Percentiles rank a stretch among this genome's conserved stretches.
Evolutionary conservation across 148 eudicot genomes (phyloP).

Genomic region (Rhododendron mucronatum): DNA sequence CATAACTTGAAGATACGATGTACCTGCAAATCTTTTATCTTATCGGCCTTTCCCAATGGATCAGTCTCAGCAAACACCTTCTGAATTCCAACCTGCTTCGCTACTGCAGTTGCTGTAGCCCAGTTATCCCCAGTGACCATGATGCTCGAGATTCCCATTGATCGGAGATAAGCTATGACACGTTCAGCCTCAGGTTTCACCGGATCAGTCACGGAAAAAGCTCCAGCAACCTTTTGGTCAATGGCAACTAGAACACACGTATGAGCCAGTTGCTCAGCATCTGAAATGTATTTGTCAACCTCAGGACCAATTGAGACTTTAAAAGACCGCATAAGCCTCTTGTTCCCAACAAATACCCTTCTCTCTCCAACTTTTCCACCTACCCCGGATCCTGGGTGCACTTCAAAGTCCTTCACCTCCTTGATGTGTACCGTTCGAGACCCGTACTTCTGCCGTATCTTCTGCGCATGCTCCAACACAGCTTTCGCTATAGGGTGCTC

Average conservation of each 20-base stretch:
- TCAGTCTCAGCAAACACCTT: slow-evolving; percentile 89
- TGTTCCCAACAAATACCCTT: slow-evolving; percentile 77
- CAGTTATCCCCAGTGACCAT: slow-evolving; percentile 98
- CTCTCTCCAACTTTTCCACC: slow-evolving; percentile 71
- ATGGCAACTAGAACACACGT: slow-evolving; percentile 83
- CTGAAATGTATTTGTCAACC: slow-evolving; percentile 55
- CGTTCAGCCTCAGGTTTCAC: slow-evolving; percentile 87
- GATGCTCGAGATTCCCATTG: slow-evolving; percentile 78
- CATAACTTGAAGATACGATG: not conserved
- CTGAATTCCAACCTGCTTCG: slow-evolving; percentile 67
- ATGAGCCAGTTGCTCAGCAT: slow-evolving; percentile 65
- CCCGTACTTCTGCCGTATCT: slow-evolving; percentile 37
- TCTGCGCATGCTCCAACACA: slow-evolving; percentile 77
- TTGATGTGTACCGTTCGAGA: slow-evolving; percentile 37
- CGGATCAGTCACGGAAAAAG: slow-evolving; percentile 91
- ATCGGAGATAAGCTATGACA: slow-evolving; percentile 58
- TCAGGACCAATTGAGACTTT: slow-evolving; percentile 51
- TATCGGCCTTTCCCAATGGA: slow-evolving; percentile 84
- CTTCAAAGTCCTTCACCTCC: slow-evolving; percentile 81
- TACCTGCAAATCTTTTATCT: slow-evolving; percentile 94
- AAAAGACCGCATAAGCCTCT: slow-evolving; percentile 60
- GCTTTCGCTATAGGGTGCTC: slow-evolving; percentile 96
- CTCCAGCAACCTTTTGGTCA: slow-evolving; percentile 76
- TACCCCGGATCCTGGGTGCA: slow-evolving; percentile 95
- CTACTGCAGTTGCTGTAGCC: slow-evolving; percentile 90